These are phyloP conservation scores for Hibiscus trionum DNA, from an alignment of 345 rosid species.

Conservation along the genomic window DNA sequence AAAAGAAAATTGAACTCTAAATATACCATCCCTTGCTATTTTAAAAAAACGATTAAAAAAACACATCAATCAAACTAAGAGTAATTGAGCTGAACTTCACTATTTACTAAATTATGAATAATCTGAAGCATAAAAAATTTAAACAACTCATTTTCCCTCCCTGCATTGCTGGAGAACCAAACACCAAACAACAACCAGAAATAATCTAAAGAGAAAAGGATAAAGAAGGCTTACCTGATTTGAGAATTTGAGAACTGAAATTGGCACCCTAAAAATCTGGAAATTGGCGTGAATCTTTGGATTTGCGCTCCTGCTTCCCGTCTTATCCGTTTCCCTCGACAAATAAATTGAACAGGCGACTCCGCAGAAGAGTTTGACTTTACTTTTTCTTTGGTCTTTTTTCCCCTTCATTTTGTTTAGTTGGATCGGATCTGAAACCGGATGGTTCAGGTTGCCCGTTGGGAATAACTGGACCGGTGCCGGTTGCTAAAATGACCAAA, in stretches of 20 bases:
- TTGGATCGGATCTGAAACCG: slow-evolving; percentile 28
- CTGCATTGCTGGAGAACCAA: slow-evolving; percentile 8
- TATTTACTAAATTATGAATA: not conserved
- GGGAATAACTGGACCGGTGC: slow-evolving; percentile 23
- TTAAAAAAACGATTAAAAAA: slow-evolving; percentile 1
- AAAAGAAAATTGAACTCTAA: not conserved
- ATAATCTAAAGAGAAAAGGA: not conserved
- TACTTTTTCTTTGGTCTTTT: not conserved
- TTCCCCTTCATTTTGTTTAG: not conserved
- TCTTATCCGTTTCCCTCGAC: not conserved
- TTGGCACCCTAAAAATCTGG: not conserved
- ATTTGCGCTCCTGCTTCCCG: slow-evolving; percentile 21
- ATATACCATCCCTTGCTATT: not conserved
- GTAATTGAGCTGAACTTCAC: slow-evolving; percentile 6
- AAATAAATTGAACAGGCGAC: not conserved
- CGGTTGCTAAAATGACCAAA: not conserved
- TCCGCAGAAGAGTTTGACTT: not conserved
- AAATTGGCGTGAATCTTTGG: slow-evolving; percentile 1
- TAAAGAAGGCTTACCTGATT: slow-evolving; percentile 19
- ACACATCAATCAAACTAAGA: slow-evolving; percentile 7
- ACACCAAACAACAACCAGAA: not conserved
- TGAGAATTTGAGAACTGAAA: slow-evolving; percentile 18
- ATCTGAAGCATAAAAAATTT: not conserved
- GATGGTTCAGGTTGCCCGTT: slow-evolving; percentile 18
- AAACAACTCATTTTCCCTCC: not conserved